A percentile compares a stretch with the other conserved stretches of the same genome.
Conservation (phyloP, 2,329 filamentous ascomycete genomes). For the Diaporthe vexans region DNA sequence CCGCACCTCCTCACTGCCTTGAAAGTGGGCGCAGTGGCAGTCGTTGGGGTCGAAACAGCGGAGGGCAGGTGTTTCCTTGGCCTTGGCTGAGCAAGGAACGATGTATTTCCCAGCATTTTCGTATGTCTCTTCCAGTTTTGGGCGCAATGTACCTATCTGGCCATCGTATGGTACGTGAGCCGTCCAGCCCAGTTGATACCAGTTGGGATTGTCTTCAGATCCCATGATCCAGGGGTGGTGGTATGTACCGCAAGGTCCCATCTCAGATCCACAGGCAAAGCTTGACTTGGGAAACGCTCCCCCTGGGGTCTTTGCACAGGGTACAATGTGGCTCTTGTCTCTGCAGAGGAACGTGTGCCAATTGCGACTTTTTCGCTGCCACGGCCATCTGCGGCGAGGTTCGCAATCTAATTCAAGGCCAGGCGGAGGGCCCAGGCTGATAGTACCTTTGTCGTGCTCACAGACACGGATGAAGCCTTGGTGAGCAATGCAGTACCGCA, state of each 20-base stretch:
- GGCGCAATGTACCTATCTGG: neutral
- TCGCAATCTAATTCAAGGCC: too few relatives aligned
- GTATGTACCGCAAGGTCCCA: neutral
- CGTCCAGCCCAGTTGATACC: neutral
- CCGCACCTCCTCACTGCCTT: neutral
- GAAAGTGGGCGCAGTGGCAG: neutral
- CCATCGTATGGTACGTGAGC: slow-evolving; percentile 3
- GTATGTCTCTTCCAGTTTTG: neutral
- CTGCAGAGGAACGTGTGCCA: neutral
- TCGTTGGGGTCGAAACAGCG: slow-evolving; percentile 36
- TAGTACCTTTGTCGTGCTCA: neutral
- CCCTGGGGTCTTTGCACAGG: neutral
- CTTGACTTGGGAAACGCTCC: neutral
- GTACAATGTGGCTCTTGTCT: neutral
- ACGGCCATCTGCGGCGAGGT: neutral
- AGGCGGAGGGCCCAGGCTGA: neutral
- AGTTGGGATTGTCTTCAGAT: neutral
- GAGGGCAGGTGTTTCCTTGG: neutral
- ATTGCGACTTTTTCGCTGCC: too few relatives aligned
- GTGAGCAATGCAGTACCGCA: slow-evolving; percentile 18
- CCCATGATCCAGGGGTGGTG: neutral
- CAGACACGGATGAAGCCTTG: slow-evolving; percentile 18
- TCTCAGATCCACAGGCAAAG: neutral
- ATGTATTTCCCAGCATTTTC: neutral
- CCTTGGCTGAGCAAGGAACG: neutral